Conservation (phyloP, 2,329 filamentous ascomycete species). For the Lachnellula cervina region DNA sequence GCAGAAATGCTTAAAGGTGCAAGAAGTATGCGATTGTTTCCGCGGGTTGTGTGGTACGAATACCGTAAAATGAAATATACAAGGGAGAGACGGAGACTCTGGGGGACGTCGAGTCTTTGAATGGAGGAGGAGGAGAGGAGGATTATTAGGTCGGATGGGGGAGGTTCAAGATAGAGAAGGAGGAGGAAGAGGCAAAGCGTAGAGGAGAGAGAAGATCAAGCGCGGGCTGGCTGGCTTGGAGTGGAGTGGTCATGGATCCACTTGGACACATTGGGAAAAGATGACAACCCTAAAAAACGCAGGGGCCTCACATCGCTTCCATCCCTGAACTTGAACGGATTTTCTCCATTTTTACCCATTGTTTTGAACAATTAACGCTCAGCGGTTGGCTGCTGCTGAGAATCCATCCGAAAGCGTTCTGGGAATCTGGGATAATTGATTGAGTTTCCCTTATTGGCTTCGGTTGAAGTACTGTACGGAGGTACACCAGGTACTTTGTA, state of each 20-base stretch:
- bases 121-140: slow-evolving; percentile 6
- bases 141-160: not conserved
- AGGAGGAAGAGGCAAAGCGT: slow-evolving; percentile 3
- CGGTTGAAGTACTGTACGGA: too few relatives aligned
- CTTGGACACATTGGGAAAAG: not conserved
- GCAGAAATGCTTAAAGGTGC: slow-evolving; percentile 8
- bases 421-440: not conserved
- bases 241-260: not conserved
- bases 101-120: not conserved
- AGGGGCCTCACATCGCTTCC: slow-evolving; percentile 4
- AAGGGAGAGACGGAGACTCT: not conserved
- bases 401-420: not conserved
- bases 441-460: too few relatives aligned
- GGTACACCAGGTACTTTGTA: too few relatives aligned
- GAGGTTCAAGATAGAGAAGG: slow-evolving; percentile 3
- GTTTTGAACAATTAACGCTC: not conserved
- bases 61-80: not conserved
- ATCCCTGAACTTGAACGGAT: not conserved
- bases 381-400: not conserved
- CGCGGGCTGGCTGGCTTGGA: not conserved
- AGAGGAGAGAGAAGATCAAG: not conserved
- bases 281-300: slow-evolving; percentile 2
- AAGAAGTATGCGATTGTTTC: slow-evolving; percentile 7
- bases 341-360: not conserved
- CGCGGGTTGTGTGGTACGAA: not conserved